Conservation (phyloP, 345 rosid genomes). For the Barbarea vulgaris region DNA sequence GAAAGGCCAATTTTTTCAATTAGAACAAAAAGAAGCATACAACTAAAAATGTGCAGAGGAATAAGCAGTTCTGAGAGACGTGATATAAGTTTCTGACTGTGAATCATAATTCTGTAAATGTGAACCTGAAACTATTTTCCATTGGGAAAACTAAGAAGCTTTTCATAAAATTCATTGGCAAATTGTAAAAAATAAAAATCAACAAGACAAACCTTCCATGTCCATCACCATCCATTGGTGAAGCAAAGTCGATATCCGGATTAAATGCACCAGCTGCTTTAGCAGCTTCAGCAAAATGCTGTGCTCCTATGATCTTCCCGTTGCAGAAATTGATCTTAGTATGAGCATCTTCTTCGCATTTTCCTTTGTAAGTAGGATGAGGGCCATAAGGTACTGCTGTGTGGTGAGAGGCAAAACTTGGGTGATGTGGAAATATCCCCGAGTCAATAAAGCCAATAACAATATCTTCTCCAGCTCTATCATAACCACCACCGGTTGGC, state of each 20-base stretch:
- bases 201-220: constrained; percentile 79
- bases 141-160: not conserved
- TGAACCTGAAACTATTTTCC: not conserved
- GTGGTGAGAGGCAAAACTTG: constrained; percentile 79
- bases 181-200: not conserved
- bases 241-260: constrained; percentile 85
- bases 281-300: constrained; percentile 96
- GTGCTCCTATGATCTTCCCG: constrained; percentile 98
- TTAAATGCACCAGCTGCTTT: constrained; percentile 90
- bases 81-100: not conserved
- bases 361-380: constrained; percentile 85
- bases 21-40: constrained; percentile 33
- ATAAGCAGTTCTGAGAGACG: not conserved
- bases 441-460: constrained; percentile 97
- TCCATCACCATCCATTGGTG: constrained; percentile 99
- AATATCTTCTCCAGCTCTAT: constrained; percentile 91
- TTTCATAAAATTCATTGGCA: not conserved
- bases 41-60: not conserved
- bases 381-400: constrained; percentile 79
- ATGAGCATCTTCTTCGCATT: constrained; percentile 84
- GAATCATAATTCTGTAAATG: not conserved
- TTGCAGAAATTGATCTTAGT: constrained; percentile 74
- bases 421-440: constrained; percentile 90
- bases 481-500: constrained; percentile 99
- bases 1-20: constrained; percentile 27